Conservation (phyloP, 1,139 yeast species). For the Kodamaea arcana region DNA sequence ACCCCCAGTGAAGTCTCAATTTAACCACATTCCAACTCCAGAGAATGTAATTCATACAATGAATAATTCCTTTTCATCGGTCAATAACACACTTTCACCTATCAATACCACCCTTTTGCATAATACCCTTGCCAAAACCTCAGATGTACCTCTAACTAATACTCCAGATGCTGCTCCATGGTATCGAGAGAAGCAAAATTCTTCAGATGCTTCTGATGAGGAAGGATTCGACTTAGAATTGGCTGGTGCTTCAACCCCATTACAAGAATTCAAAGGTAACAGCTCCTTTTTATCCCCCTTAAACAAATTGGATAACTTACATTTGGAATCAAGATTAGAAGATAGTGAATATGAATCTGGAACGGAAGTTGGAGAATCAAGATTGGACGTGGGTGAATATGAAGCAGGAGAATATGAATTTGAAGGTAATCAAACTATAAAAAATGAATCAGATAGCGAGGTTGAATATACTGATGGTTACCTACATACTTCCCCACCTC, state of each 20-base stretch:
- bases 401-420: constrained; percentile 9
- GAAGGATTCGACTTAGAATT: constrained; percentile 19
- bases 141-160: not conserved
- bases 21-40: constrained; percentile 5
- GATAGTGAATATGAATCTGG: constrained; percentile 5
- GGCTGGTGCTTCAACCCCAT: constrained; percentile 37
- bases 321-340: constrained; percentile 13
- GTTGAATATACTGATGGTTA: constrained; percentile 11
- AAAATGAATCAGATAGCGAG: constrained; percentile 14
- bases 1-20: constrained; percentile 10
- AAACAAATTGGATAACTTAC: constrained; percentile 14
- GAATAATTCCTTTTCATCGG: constrained; percentile 1
- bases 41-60: constrained; percentile 4
- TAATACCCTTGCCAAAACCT: too few species aligned
- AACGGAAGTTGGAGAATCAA: constrained; percentile 3
- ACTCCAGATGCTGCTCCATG: too few species aligned
- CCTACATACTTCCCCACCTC: constrained; percentile 13
- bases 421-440: constrained; percentile 15
- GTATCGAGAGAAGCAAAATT: constrained; percentile 10
- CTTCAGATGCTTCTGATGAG: constrained; percentile 17
- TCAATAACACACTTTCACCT: constrained; percentile 4
- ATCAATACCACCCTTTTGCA: constrained; percentile 2
- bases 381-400: constrained; percentile 6
- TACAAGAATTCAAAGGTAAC: constrained; percentile 15
- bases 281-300: constrained; percentile 36